phyloP scores from a whole-genome alignment of 225 moss, liverwort and hornwort genomes.

The Asterella californica region DNA sequence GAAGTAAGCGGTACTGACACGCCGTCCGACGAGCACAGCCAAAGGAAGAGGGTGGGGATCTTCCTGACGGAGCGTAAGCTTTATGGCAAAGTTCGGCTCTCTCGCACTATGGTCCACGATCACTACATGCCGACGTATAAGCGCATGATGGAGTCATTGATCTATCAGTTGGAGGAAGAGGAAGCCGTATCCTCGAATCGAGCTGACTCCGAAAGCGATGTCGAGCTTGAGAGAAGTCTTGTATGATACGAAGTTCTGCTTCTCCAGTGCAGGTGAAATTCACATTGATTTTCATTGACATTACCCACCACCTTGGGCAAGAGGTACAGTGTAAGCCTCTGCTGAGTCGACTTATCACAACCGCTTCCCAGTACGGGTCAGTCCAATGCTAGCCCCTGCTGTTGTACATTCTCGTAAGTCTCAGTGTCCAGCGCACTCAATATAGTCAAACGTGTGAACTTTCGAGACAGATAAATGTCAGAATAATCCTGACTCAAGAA shows the following conservation, averaged over 20 bases:
- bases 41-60: conserved; percentile 54
- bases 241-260: background rate
- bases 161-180: conserved; percentile 39
- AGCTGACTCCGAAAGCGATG: conserved; percentile 10
- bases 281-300: background rate
- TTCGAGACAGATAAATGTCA: conserved; percentile 2
- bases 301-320: conserved; percentile 5
- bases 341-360: background rate
- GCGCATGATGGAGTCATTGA: conserved; percentile 60
- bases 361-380: background rate
- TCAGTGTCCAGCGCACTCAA: background rate
- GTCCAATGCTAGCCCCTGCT: conserved; percentile 6
- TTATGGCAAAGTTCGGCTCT: conserved; percentile 92
- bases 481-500: conserved; percentile 6
- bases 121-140: conserved; percentile 98
- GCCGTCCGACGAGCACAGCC: conserved; percentile 33
- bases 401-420: conserved; percentile 4
- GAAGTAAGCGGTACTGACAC: conserved; percentile 28
- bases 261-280: conserved; percentile 5
- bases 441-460: background rate
- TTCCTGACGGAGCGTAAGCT: conserved; percentile 77
- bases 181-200: background rate
- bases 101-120: conserved; percentile 94
- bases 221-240: conserved; percentile 7
- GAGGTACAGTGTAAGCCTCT: background rate